Evolutionary conservation across 2,329 filamentous ascomycete genomes (phyloP).

Genomic region (Phialophora expanda): DNA sequence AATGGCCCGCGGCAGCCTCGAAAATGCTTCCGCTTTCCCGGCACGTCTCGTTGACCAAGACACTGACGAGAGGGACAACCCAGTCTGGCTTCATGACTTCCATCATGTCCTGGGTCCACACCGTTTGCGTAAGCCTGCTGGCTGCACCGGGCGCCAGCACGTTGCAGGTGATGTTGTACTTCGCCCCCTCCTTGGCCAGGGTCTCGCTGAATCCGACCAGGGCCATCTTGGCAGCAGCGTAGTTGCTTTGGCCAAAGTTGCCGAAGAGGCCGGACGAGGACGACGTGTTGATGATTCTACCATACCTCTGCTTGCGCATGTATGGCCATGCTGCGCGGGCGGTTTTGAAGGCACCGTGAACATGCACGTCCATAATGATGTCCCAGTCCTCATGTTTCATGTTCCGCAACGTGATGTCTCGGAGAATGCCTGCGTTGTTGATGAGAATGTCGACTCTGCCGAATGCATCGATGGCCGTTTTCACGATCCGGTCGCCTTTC

Average conservation of each 20-base stretch:
- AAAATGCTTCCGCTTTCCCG: constrained; percentile 87
- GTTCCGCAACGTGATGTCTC: constrained; percentile 96
- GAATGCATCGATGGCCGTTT: constrained; percentile 32
- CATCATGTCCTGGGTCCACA: constrained; percentile 90
- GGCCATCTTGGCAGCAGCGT: constrained; percentile 92
- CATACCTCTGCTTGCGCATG: constrained; percentile 98
- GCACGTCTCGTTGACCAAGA: constrained; percentile 83
- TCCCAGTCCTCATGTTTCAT: constrained; percentile 98
- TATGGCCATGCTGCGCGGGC: constrained; percentile 92
- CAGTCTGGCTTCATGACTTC: constrained; percentile 86
- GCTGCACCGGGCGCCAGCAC: constrained; percentile 94
- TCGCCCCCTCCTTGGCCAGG: constrained; percentile 91
- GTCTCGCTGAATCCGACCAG: constrained; percentile 98
- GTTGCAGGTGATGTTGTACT: constrained; percentile 97
- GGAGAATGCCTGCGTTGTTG: constrained; percentile 57
- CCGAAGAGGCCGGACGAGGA: constrained; percentile 94
- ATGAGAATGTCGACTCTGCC: constrained; percentile 37
- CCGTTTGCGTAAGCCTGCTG: constrained; percentile 90
- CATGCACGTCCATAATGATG: constrained; percentile 87
- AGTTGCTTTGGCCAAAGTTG: constrained; percentile 93
- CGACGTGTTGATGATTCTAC: constrained; percentile 92
- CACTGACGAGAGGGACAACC: constrained; percentile 90
- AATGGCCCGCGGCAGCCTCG: constrained; percentile 88
- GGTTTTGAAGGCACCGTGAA: constrained; percentile 93
- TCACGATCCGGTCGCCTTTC: constrained; percentile 81